Percentiles rank a stretch among this genome's conserved stretches.
phyloP scores from a whole-genome alignment of 805 yeast species.

The Saccharomyces cerevisiae region DNA sequence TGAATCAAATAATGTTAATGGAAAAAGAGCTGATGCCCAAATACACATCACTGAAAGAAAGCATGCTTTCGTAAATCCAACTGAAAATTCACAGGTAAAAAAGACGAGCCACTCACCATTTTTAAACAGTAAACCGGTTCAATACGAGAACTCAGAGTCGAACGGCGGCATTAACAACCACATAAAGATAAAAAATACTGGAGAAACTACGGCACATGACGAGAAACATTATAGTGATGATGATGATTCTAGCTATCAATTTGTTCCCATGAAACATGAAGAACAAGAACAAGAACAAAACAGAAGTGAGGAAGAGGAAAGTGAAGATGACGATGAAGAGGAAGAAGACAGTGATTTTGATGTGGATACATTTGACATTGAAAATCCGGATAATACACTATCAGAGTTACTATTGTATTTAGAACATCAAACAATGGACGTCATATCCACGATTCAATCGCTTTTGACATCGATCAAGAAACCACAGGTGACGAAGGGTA shows the following conservation, averaged over 20 bases:
- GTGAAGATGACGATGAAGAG: constrained; percentile 11
- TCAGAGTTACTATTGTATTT: constrained; percentile 74
- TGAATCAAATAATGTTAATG: background rate
- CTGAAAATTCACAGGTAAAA: background rate
- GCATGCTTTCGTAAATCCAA: background rate
- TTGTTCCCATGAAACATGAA: background rate
- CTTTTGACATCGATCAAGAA: constrained; percentile 68
- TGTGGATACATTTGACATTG: constrained; percentile 68
- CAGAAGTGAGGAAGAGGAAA: constrained; percentile 4
- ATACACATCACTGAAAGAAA: background rate
- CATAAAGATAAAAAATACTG: background rate
- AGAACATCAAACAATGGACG: constrained; percentile 90
- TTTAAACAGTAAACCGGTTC: background rate
- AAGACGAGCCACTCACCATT: background rate
- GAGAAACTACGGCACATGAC: background rate
- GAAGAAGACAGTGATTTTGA: constrained; percentile 41
- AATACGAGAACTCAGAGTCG: background rate
- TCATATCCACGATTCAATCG: constrained; percentile 80
- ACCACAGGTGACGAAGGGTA: constrained; percentile 69
- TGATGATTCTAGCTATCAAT: background rate
- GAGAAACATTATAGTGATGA: background rate
- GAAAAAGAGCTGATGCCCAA: background rate
- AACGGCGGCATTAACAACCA: background rate
- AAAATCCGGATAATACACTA: constrained; percentile 81
- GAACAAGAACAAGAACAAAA: background rate